These are phyloP conservation scores for Nigrograna mackinnonii DNA, from an alignment of 2,329 filamentous ascomycete species.

Conservation along the genomic window DNA sequence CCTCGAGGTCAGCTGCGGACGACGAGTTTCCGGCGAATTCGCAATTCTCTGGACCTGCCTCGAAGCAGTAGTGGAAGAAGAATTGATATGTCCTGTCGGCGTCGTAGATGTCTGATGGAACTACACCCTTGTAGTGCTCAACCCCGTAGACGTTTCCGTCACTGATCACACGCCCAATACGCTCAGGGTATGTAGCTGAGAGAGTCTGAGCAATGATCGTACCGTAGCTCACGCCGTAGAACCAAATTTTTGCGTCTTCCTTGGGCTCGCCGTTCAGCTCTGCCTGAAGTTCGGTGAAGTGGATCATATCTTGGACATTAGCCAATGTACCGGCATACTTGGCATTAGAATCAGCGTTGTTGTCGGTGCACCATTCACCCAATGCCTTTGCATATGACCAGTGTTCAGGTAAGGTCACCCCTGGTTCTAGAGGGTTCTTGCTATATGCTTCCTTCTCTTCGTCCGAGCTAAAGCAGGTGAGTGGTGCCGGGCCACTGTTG, in stretches of 20 bases:
- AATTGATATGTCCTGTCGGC: constrained; percentile 29
- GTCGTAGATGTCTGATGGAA: constrained; percentile 1
- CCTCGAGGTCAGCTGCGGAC: constrained; percentile 13
- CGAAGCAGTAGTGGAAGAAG: constrained; percentile 58
- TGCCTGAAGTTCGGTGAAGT: constrained; percentile 22
- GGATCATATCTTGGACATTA: constrained; percentile 32
- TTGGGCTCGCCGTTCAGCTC: constrained; percentile 19
- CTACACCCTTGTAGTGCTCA: constrained; percentile 2
- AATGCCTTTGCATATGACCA: constrained; percentile 7
- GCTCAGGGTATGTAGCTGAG: constrained; percentile 39
- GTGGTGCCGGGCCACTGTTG: constrained; percentile 8
- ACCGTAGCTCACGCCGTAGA: constrained; percentile 47
- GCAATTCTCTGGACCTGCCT: constrained; percentile 43
- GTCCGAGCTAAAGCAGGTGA: constrained; percentile 27
- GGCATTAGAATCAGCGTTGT: constrained; percentile 12
- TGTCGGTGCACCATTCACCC: constrained; percentile 7
- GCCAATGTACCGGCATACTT: constrained; percentile 23
- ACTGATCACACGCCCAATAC: constrained; percentile 23
- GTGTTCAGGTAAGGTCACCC: constrained; percentile 9
- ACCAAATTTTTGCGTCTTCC: constrained; percentile 36
- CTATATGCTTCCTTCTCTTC: constrained; percentile 5
- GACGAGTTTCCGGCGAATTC: constrained; percentile 17
- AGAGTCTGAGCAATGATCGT: constrained; percentile 47
- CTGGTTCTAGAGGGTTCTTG: too few relatives aligned
- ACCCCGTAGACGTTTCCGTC: constrained; percentile 44